A percentile compares a stretch with the other conserved stretches of the same genome.
These are phyloP conservation scores for Fragosphaeria purpurea DNA, from an alignment of 2,329 filamentous ascomycete genomes.

Conservation along the genomic window DNA sequence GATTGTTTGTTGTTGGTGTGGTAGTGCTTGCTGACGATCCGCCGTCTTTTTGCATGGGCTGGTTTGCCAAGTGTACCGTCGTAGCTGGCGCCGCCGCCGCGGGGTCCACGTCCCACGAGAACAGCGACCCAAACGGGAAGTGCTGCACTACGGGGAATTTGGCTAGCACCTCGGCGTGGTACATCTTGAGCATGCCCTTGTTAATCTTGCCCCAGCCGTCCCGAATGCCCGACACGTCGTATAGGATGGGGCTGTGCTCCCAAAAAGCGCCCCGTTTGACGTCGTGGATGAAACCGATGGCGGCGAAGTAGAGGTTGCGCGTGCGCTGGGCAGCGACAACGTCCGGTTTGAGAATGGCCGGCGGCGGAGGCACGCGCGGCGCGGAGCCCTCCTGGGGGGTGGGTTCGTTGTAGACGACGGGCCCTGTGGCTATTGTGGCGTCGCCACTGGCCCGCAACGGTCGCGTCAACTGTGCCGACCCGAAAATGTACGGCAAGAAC, in stretches of 20 bases:
- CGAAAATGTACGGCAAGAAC: constrained; percentile 89
- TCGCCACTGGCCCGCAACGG: constrained; percentile 47
- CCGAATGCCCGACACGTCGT: constrained; percentile 83
- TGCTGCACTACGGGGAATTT: constrained; percentile 99
- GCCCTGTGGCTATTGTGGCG: constrained; percentile 18
- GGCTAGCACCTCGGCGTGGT: constrained; percentile 86
- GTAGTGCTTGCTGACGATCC: constrained; percentile 1
- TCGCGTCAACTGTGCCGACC: constrained; percentile 79
- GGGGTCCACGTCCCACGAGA: constrained; percentile 63
- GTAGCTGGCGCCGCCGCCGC: constrained; percentile 38
- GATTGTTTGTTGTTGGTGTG: not conserved
- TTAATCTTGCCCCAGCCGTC: constrained; percentile 99
- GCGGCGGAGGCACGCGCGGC: constrained; percentile 58
- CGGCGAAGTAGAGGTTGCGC: constrained; percentile 84
- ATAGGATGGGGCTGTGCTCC: constrained; percentile 91
- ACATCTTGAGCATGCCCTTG: constrained; percentile 99
- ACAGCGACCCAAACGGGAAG: constrained; percentile 74
- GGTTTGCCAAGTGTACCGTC: constrained; percentile 48
- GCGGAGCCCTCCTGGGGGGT: constrained; percentile 75
- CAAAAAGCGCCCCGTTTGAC: constrained; percentile 96
- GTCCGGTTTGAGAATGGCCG: constrained; percentile 54
- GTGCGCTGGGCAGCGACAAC: constrained; percentile 56
- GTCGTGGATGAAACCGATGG: constrained; percentile 93
- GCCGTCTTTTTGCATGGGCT: constrained; percentile 25
- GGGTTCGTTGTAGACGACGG: constrained; percentile 26